Evolutionary conservation across 257 asterid species (phyloP), one percentile per base, ranked within the genome.

Genomic region (Fraxinus quadrangulata): DNA sequence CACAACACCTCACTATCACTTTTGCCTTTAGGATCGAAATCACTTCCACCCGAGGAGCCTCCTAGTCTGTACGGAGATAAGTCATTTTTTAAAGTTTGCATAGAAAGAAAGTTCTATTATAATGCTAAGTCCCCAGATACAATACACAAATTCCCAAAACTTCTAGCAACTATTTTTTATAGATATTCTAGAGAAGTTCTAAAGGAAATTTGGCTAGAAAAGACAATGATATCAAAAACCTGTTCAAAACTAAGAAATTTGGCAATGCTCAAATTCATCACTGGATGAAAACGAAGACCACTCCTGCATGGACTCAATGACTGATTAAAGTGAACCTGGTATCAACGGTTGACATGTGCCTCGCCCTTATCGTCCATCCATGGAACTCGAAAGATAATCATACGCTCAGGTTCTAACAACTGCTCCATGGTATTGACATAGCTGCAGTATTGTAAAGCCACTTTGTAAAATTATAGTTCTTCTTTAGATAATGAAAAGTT

Each of bases 231-330:
- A 59, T 72, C 49, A 70, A 71, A 31, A 75, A 76, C 99, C 98
- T 95, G 99, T 78, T 89, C 93, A 87, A 95, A 95, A 82, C 98
- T 87, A 77, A 95, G 99, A 86, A 95, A 95, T 83, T 95, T 95
- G 51, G 98, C 95, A 83, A 89, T 85, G 88, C 99, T 90, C 90
- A 95, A 86, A 88, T 83, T 95, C 98, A 95, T 91, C 23, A 82
- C 86, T 30, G 98, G 94, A 83, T 95, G 99, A 84, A 95, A 95
- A 56, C 97, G 98, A 49, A 95, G 92, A 67, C 98, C 99, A 78
- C 99, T 98, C 84, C 99, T 88, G 91, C 97, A 95, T 34, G 99
- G 99, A 83, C 99, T 98, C 78, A 95, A 90, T 73, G 98, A 84
- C 91, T 93, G 98, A 85, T 90, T 95, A 80, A 91, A 95, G 80